Evolutionary conservation across 768 basidiomycete genomes (phyloP), one percentile per base, ranked within the genome.

Genomic region (Atractiella rhizophila): DNA sequence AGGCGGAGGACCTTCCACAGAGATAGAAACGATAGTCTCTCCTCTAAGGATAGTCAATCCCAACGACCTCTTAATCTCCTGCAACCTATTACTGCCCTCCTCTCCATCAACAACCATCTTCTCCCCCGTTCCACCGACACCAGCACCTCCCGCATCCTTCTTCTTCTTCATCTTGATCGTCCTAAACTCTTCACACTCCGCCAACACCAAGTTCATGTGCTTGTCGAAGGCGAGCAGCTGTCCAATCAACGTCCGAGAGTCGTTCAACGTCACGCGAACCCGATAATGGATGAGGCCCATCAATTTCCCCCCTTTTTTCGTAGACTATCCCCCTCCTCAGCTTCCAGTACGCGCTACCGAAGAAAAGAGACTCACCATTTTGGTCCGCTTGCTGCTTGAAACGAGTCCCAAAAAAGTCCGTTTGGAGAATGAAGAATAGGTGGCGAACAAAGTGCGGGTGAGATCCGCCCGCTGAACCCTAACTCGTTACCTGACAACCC

Each of bases 201-300:
- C 85, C 40, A 98, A 64, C 33, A 98, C 91, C 52, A 98, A 67
- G 63, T 98, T 98, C 91, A 96, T 98, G 62, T 98, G 91, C 56
- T 80, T 76, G 65, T 98, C 91, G 59, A 94, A 98, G 39, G 91
- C 91, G 59, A 98, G 76, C 81, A 96, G 91, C 64, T 96, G 91
- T 30, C 91, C 91, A 34, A 80, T 82, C 53, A 96, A 65, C 42
- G 78, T 71, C 59, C 91, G 79, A 45, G 85, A 85, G 61, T 98
- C 91, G 73, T 76, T 91, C 62, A 96, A 74, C 44, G 85, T 91
- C 44, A 96, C 74, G 63, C 79, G 86, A 51, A 98, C 70, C 61
- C 88, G 68, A 79, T 88, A 94, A 64, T 96, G 85, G 66, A 98
- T 72, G 64, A 96, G 75, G 59, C 74, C 63, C 59, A 88, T 74